phyloP scores from a whole-genome alignment of 2,329 filamentous ascomycete genomes.

The Rhynchosporium agropyri region DNA sequence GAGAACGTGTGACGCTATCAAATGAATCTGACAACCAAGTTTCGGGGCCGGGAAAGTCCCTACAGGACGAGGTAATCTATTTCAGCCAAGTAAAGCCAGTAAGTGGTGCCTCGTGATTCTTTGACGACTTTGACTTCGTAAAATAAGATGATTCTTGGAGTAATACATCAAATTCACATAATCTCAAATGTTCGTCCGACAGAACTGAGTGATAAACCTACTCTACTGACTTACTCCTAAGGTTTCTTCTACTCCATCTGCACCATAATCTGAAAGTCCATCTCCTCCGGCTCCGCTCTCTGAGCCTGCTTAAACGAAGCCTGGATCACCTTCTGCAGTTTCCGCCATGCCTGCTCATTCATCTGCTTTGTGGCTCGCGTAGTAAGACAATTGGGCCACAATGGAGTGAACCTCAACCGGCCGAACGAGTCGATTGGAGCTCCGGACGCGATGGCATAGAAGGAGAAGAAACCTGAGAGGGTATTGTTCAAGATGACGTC shows the following conservation, averaged over 20 bases:
- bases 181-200: no score
- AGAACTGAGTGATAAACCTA: background rate
- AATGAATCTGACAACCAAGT: no score
- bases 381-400: background rate
- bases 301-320: background rate
- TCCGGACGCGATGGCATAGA: background rate
- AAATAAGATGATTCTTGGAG: no score
- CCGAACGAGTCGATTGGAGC: background rate
- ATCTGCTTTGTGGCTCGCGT: background rate
- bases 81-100: no score
- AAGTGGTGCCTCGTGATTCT: no score
- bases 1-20: no score
- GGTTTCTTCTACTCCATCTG: background rate
- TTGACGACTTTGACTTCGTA: no score
- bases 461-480: background rate
- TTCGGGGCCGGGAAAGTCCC: no score
- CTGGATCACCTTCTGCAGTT: background rate
- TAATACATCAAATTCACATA: no score
- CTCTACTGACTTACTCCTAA: slow-evolving; percentile 5
- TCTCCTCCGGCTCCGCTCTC: background rate
- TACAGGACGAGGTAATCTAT: no score
- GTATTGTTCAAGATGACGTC: slow-evolving; percentile 4
- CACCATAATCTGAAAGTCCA: background rate
- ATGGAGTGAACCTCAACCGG: background rate
- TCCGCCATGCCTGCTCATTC: background rate